These are phyloP conservation scores for Monilinia vaccinii-corymbosi DNA, from an alignment of 2,329 filamentous ascomycete species.

Conservation along the genomic window DNA sequence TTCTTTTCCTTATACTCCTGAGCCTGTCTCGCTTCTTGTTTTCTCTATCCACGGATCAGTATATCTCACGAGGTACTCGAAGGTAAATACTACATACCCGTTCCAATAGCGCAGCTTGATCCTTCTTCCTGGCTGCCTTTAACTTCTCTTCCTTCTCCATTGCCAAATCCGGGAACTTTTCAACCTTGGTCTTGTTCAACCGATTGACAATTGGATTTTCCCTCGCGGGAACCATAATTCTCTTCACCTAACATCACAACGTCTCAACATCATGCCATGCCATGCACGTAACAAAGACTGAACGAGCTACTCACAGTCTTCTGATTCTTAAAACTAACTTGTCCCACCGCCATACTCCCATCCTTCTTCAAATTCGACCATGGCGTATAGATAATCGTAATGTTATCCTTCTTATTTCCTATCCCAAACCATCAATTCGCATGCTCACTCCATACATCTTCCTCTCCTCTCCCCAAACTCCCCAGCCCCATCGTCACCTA, in stretches of 20 bases:
- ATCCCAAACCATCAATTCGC: background rate
- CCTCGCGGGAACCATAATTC: conserved; percentile 66
- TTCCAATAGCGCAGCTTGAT: conserved; percentile 52
- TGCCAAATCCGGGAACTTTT: conserved; percentile 75
- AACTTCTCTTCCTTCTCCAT: conserved; percentile 73
- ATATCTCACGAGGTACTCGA: background rate
- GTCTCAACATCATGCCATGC: background rate
- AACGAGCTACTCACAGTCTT: conserved; percentile 45
- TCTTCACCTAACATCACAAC: conserved; percentile 53
- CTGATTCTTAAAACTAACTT: conserved; percentile 87
- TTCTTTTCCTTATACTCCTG: conserved; percentile 83
- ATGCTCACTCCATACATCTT: conserved; percentile 6
- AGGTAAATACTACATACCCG: conserved; percentile 40
- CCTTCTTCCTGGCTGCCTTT: conserved; percentile 61
- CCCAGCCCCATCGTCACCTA: conserved; percentile 32
- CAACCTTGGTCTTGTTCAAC: conserved; percentile 92
- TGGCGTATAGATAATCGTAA: conserved; percentile 94
- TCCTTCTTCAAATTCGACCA: conserved; percentile 96
- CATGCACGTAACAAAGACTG: background rate
- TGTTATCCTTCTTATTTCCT: conserved; percentile 98
- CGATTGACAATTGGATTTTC: conserved; percentile 92
- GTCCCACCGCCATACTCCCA: conserved; percentile 88
- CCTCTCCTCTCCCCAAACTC: background rate
- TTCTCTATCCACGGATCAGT: conserved; percentile 43
- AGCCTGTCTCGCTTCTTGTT: conserved; percentile 63